Conservation (phyloP, 164 flowering plant species). For the Macadamia integrifolia region DNA sequence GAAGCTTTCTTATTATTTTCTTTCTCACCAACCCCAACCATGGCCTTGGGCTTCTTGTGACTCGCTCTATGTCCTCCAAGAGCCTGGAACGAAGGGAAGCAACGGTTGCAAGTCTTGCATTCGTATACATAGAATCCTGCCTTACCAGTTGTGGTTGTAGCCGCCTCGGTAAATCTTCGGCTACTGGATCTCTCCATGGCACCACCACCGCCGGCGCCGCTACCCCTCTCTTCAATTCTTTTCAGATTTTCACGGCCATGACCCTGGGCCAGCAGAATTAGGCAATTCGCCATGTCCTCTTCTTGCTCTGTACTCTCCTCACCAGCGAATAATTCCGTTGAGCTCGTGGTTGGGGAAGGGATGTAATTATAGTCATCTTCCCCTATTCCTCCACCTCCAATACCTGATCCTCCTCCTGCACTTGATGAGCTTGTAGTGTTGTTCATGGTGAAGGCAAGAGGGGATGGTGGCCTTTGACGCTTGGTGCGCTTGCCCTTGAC, state of each 20-base stretch:
- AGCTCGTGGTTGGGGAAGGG: constrained; percentile 11
- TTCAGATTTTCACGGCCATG: not conserved
- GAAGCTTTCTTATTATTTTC: constrained; percentile 5
- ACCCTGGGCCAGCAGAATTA: constrained; percentile 51
- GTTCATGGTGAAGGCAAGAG: constrained; percentile 1
- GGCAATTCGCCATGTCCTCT: constrained; percentile 56
- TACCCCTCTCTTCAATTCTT: constrained; percentile 5
- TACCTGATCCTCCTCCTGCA: constrained; percentile 3
- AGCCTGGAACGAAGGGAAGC: constrained; percentile 61
- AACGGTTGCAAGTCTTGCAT: constrained; percentile 55
- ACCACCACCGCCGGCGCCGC: no score
- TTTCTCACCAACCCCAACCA: not conserved
- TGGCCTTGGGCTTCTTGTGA: constrained; percentile 43
- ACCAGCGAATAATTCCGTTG: constrained; percentile 2
- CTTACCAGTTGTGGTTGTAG: constrained; percentile 15
- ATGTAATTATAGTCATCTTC: not conserved
- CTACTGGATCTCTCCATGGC: constrained; percentile 9
- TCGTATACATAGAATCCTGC: constrained; percentile 36
- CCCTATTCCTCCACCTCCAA: not conserved
- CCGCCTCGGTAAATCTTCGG: constrained; percentile 15
- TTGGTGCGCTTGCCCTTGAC: constrained; percentile 50
- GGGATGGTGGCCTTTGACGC: constrained; percentile 33
- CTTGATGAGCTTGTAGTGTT: constrained; percentile 19
- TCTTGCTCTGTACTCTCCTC: constrained; percentile 36
- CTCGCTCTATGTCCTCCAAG: constrained; percentile 69